Evolutionary conservation across 2,329 filamentous ascomycete genomes (phyloP).

Genomic region (Tolypocladium nubicola): DNA sequence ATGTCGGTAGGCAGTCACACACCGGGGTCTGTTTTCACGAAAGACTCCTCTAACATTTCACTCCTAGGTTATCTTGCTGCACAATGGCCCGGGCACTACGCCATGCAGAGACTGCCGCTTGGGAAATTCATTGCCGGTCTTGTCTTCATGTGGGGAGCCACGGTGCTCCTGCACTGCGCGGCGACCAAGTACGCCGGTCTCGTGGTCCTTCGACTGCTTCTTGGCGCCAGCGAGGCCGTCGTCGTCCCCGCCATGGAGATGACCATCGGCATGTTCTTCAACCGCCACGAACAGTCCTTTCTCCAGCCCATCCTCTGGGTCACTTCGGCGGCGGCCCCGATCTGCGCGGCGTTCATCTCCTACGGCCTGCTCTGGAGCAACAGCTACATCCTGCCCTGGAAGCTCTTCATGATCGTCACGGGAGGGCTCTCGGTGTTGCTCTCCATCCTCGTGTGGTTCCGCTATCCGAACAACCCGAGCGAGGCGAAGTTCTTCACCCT

Average conservation of each 20-base stretch:
- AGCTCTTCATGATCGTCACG: background rate
- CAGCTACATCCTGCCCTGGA: background rate
- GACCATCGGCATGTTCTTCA: conserved; percentile 29
- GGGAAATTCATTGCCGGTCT: background rate
- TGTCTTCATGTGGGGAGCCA: background rate
- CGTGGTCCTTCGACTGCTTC: conserved; percentile 22
- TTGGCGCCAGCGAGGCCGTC: conserved; percentile 23
- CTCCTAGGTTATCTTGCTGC: background rate
- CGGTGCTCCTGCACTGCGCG: background rate
- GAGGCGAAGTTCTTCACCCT: background rate
- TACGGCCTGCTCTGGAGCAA: background rate
- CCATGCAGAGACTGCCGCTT: background rate
- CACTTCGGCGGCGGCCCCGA: background rate
- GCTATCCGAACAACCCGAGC: background rate
- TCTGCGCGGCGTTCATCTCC: background rate
- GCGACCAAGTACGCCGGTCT: conserved; percentile 19
- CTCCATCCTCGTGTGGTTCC: background rate
- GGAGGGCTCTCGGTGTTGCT: background rate
- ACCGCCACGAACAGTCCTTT: conserved; percentile 20
- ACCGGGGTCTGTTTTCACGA: too few species aligned
- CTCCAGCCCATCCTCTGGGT: background rate
- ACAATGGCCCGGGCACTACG: background rate
- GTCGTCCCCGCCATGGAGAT: conserved; percentile 29
- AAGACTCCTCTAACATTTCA: background rate
- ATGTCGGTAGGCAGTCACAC: conserved; percentile 20